A percentile compares a stretch with the other conserved stretches of the same genome.
Conservation (phyloP, 2,329 filamentous ascomycete species). For the Emergomyces africanus region DNA sequence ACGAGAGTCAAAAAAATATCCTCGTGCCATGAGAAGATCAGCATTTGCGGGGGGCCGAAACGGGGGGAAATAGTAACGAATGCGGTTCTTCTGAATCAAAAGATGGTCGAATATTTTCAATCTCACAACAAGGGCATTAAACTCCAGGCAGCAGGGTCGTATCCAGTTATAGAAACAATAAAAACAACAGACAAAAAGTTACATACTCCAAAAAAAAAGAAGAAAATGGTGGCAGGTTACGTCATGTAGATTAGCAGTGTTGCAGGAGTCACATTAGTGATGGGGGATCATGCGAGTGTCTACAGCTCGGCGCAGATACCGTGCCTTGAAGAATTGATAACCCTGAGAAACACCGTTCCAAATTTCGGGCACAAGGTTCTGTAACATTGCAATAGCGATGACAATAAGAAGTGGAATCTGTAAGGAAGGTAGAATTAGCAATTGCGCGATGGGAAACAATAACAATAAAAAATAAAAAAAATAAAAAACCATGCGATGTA, state of each 20-base stretch:
- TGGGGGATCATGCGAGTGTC: background rate
- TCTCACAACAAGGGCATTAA: background rate
- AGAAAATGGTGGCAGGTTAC: background rate
- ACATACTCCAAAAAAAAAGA: background rate
- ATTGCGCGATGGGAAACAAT: background rate
- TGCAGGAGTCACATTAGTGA: background rate
- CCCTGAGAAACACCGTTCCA: slow-evolving; percentile 27
- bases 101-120: background rate
- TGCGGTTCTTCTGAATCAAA: background rate
- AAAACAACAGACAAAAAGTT: background rate
- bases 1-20: background rate
- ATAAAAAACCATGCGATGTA: background rate
- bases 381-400: slow-evolving; percentile 33
- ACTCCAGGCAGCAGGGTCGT: background rate
- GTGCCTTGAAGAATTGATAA: slow-evolving; percentile 25
- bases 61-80: slow-evolving; percentile 4
- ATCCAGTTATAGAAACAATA: background rate
- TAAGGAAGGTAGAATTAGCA: slow-evolving; percentile 14
- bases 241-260: background rate
- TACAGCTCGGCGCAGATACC: background rate
- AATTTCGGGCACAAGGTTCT: slow-evolving; percentile 30
- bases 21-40: background rate
- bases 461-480: too few species aligned
- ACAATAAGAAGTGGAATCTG: slow-evolving; percentile 37
- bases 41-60: background rate